A percentile compares a stretch with the other conserved stretches of the same genome.
Evolutionary conservation across 306 rosid species (phyloP).

Genomic region (Pueraria montana): DNA sequence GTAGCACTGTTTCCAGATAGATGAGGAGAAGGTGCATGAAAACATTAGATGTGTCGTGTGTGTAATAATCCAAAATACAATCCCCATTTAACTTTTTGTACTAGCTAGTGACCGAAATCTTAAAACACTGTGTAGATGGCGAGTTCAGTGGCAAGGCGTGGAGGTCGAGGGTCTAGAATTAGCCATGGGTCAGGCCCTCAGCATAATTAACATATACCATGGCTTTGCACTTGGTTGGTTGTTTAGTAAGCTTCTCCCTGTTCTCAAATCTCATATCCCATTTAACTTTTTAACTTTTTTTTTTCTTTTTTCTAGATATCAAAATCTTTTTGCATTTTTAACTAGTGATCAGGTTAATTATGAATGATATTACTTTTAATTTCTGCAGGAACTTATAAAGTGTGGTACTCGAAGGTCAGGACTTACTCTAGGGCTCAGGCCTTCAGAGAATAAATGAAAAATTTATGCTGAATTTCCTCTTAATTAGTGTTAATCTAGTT

Average conservation of each 20-base stretch:
- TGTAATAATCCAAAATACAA: neutral
- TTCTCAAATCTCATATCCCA: neutral
- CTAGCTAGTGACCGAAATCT: neutral
- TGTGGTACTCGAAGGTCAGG: slow-evolving; percentile 5
- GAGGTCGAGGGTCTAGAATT: slow-evolving; percentile 24
- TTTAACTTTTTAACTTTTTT: neutral
- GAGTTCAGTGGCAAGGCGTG: neutral
- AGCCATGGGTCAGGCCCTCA: slow-evolving; percentile 17
- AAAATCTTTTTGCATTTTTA: neutral
- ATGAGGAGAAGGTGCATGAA: neutral
- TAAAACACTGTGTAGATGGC: slow-evolving; percentile 1
- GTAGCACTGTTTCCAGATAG: neutral
- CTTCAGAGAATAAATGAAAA: neutral
- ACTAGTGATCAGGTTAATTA: neutral
- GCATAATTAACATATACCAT: slow-evolving; percentile 18
- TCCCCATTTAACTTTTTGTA: neutral
- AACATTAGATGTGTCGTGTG: neutral
- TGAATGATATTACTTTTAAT: neutral
- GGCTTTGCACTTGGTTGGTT: neutral
- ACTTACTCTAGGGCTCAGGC: slow-evolving; percentile 2
- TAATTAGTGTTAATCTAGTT: neutral
- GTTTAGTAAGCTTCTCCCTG: slow-evolving; percentile 19
- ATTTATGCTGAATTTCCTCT: slow-evolving; percentile 1
- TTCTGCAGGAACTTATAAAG: slow-evolving; percentile 13
- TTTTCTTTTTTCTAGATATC: neutral